Conservation (phyloP, 768 basidiomycete species). For the Hericium coralloides region DNA sequence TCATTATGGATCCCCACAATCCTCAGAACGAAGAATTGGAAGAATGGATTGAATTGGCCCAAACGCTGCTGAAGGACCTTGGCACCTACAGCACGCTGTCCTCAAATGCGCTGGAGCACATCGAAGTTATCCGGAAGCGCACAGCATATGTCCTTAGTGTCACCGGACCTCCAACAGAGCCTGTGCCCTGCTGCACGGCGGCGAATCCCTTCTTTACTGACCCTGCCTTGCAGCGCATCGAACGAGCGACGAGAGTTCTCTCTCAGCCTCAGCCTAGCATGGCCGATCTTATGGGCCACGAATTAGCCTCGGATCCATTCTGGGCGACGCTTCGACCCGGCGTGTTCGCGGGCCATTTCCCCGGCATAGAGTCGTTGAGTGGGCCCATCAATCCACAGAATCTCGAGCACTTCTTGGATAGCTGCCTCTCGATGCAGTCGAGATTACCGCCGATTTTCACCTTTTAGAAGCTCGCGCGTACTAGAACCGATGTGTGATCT, state of each 20-base stretch:
- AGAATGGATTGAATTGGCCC: conserved; percentile 17
- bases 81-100: conserved; percentile 11
- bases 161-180: background rate
- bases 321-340: conserved; percentile 8
- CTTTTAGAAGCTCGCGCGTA: background rate
- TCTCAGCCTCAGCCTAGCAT: conserved; percentile 9
- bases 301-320: conserved; percentile 7
- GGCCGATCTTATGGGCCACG: conserved; percentile 12
- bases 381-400: conserved; percentile 9
- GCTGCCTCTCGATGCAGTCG: conserved; percentile 13
- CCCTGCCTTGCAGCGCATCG: conserved; percentile 6
- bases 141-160: conserved; percentile 9
- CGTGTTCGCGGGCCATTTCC: conserved; percentile 17
- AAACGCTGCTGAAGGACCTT: conserved; percentile 6
- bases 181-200: background rate
- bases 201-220: conserved; percentile 3
- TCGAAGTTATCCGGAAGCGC: conserved; percentile 15
- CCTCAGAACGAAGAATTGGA: conserved; percentile 17
- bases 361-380: conserved; percentile 16
- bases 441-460: conserved; percentile 8
- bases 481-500: too few relatives aligned
- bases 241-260: conserved; percentile 11
- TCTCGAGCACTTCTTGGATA: conserved; percentile 17
- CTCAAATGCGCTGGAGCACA: conserved; percentile 10
- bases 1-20: conserved; percentile 17